A percentile compares a stretch with the other conserved stretches of the same genome.
Conservation (phyloP, 441 rosid genomes). For the Pelargonium fulgidum region DNA sequence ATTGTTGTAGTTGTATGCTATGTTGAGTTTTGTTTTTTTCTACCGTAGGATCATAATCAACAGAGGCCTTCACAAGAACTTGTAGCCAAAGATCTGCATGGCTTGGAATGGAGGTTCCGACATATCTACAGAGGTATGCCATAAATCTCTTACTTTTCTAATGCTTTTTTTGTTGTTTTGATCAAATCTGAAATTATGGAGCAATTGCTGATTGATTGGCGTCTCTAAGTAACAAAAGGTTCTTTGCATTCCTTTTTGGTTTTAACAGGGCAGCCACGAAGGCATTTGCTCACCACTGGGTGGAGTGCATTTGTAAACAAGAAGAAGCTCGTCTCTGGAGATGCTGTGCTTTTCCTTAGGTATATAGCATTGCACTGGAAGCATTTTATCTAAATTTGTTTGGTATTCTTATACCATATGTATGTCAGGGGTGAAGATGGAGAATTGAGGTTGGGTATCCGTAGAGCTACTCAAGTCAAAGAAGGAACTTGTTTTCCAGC, state of each 20-base stretch:
- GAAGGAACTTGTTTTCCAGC: conserved; percentile 61
- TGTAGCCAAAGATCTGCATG: conserved; percentile 86
- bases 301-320: conserved; percentile 92
- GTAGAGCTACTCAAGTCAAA: conserved; percentile 64
- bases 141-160: conserved; percentile 5
- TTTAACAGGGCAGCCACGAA: conserved; percentile 76
- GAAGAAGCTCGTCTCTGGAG: conserved; percentile 87
- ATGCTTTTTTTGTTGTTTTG: not conserved
- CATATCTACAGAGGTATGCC: conserved; percentile 83
- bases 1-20: not conserved
- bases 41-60: conserved; percentile 69
- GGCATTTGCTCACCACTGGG: conserved; percentile 94
- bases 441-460: conserved; percentile 76
- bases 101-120: conserved; percentile 85
- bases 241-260: not conserved
- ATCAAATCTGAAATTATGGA: conserved; percentile 12
- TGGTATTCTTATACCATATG: not conserved
- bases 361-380: conserved; percentile 20
- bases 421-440: conserved; percentile 59
- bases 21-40: conserved; percentile 7
- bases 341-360: conserved; percentile 88
- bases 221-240: not conserved
- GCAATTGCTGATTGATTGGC: not conserved
- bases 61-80: conserved; percentile 96
- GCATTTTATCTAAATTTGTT: not conserved